Percentiles rank a stretch among this genome's conserved stretches.
Conservation (phyloP, 2,329 filamentous ascomycete species). For the Diplodia intermedia region DNA sequence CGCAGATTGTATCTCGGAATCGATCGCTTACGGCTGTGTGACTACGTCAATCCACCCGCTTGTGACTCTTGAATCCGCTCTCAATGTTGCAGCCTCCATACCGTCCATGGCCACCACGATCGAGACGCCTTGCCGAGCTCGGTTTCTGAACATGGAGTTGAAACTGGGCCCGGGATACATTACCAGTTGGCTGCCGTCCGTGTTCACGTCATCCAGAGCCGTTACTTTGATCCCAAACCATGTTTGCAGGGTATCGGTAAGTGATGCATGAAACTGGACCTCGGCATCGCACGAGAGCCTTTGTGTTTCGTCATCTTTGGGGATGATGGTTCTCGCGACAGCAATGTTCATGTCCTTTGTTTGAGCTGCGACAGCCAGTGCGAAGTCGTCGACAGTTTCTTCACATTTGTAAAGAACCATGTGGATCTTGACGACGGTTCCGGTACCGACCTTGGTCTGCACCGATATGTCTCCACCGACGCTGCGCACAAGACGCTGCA, state of each 20-base stretch:
- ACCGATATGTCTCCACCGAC: slow-evolving; percentile 48
- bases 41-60: slow-evolving; percentile 45
- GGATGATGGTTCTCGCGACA: not conserved
- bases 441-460: slow-evolving; percentile 43
- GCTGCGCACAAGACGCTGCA: slow-evolving; percentile 48
- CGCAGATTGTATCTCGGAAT: too few relatives aligned
- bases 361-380: not conserved
- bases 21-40: slow-evolving; percentile 39
- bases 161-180: slow-evolving; percentile 7
- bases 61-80: not conserved
- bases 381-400: not conserved
- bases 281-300: not conserved
- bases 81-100: slow-evolving; percentile 6
- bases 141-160: not conserved
- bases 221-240: not conserved
- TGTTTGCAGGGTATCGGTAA: not conserved
- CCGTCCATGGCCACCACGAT: slow-evolving; percentile 14
- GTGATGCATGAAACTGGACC: not conserved
- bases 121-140: not conserved
- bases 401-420: not conserved
- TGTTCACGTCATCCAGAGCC: not conserved
- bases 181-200: not conserved
- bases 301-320: not conserved
- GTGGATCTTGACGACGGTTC: slow-evolving; percentile 35
- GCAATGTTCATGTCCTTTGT: not conserved